Evolutionary conservation across 352 stramenopile species (phyloP).

Genomic region (Pythium utonaiense): DNA sequence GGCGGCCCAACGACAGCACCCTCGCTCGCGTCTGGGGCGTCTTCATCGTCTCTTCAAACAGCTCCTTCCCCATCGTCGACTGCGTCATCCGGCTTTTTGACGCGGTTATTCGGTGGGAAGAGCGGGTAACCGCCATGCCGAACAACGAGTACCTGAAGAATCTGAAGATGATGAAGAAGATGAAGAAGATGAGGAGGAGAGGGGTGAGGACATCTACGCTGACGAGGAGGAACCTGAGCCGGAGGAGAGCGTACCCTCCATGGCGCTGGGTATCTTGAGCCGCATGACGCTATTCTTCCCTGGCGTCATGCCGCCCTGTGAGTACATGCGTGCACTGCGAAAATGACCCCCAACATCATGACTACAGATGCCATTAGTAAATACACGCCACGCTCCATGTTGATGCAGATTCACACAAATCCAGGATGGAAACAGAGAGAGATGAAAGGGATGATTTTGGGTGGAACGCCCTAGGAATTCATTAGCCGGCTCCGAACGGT

Average conservation of each 20-base stretch:
- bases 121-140: conserved; percentile 15
- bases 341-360: too few relatives aligned
- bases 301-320: conserved; percentile 19
- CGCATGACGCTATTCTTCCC: conserved; percentile 24
- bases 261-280: conserved; percentile 13
- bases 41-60: conserved; percentile 20
- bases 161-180: conserved; percentile 2
- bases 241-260: neutral
- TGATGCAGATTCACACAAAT: neutral
- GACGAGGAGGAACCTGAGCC: neutral
- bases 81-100: conserved; percentile 24
- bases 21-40: neutral
- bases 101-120: conserved; percentile 29
- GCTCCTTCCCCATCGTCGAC: conserved; percentile 21
- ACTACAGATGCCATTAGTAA: conserved; percentile 1
- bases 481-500: conserved; percentile 15
- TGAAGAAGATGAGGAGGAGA: neutral
- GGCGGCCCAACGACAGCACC: neutral
- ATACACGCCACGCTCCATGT: conserved; percentile 4
- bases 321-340: conserved; percentile 20
- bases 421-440: neutral
- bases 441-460: conserved; percentile 2
- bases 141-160: too few relatives aligned
- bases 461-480: conserved; percentile 21
- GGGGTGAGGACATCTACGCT: neutral